Evolutionary conservation across 139 green algal genomes (phyloP), one percentile per base, ranked within the genome.

Genomic region (Chlamydomonas sphaeroides): DNA sequence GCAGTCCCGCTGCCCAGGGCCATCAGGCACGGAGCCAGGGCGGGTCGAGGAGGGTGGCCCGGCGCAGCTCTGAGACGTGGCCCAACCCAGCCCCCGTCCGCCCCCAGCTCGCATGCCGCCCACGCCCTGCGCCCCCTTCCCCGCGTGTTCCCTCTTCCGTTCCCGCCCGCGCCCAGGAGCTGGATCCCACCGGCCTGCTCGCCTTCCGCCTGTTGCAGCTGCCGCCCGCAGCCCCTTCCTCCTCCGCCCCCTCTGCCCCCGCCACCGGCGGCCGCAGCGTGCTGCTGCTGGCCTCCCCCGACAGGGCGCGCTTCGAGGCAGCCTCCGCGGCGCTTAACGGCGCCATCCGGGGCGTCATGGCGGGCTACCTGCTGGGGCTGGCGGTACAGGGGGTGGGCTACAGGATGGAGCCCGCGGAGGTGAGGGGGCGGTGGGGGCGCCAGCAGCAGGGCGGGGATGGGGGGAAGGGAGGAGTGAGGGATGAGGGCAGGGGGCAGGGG

Each of bases 321-420:
- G 59, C 32, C 39, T 41, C 18, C 8, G 78, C 49, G 21, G 73
- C 87, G 51, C 59, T 93, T 21, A 70, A 90, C 61, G 79, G 79
- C 63, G 84, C 74, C 6, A 68, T 93, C 33, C 85, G 85, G 35
- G 89, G 89, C 7, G 85, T 91, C 2, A 89, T 85, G 83, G 39
- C 86, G 59, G 89, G 90, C 63, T 93, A 91, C 80, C 85, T 93
- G 26, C 65, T 91, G 5, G 90, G 87, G 45, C 23, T 93, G 33
- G 89, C 87, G 30, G 87, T 91, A 28, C 88, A 93, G 83, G 90
- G 90, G 36, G 87, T 93, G 38, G 90, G 90, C 5, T 93, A 93
- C 85, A 76, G 88, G 11, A 66, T 92, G 71, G 85, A 90, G 84
- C 88, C 86, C 1, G 45, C 70, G 65, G 83, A 84, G 35, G 70